These are phyloP conservation scores for Penicillium roqueforti DNA, from an alignment of 495 filamentous ascomycete genomes.

Conservation along the genomic window DNA sequence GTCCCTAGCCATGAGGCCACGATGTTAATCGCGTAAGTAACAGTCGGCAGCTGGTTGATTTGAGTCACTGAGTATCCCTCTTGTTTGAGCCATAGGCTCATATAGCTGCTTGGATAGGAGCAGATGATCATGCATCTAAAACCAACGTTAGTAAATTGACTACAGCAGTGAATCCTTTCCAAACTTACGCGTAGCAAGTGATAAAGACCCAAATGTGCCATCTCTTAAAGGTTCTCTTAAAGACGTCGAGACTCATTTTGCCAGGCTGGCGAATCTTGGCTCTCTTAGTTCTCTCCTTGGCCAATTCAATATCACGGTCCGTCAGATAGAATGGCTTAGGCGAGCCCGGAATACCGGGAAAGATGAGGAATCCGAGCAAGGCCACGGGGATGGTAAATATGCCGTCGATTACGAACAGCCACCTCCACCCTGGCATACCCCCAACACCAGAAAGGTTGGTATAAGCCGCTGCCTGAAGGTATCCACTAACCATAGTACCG, in stretches of 20 bases:
- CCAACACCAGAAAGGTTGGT: conserved; percentile 41
- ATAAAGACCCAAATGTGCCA: conserved; percentile 51
- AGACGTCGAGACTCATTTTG: conserved; percentile 36
- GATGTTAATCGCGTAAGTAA: conserved; percentile 40
- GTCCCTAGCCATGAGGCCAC: conserved; percentile 44
- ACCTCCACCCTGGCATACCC: conserved; percentile 47
- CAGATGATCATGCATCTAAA: conserved; percentile 42
- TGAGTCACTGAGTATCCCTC: conserved; percentile 44
- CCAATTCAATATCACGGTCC: conserved; percentile 32
- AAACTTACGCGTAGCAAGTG: conserved; percentile 38
- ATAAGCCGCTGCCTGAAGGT: conserved; percentile 45
- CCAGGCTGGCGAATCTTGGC: conserved; percentile 33
- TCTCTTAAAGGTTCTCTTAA: conserved; percentile 38
- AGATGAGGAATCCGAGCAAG: conserved; percentile 40
- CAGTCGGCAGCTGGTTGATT: conserved; percentile 45
- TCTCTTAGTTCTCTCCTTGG: conserved; percentile 29
- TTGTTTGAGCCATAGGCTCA: conserved; percentile 47
- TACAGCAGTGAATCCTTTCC: neutral
- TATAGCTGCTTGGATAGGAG: conserved; percentile 36
- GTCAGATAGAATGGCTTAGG: conserved; percentile 41
- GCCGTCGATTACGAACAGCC: conserved; percentile 49
- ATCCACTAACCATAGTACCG: conserved; percentile 37
- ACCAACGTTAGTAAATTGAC: neutral
- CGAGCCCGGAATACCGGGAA: conserved; percentile 47
- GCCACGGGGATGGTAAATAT: conserved; percentile 49